A percentile compares a stretch with the other conserved stretches of the same genome.
These are phyloP conservation scores for Cryphonectria naterciae DNA, from an alignment of 2,329 filamentous ascomycete genomes.

Conservation along the genomic window DNA sequence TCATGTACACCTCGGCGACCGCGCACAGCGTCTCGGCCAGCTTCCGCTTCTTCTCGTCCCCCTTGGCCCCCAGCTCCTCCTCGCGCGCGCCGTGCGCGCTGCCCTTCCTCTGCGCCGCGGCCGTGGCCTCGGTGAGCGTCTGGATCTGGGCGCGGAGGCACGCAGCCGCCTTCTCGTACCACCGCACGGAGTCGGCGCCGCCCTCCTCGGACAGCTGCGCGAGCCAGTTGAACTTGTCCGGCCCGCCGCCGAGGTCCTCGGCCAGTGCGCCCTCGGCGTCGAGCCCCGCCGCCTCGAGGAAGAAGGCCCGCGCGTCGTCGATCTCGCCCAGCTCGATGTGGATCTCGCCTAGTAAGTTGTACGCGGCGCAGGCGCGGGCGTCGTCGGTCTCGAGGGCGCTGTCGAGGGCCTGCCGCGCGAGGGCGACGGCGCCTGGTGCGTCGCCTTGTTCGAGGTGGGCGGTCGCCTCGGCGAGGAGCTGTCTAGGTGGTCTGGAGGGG, in stretches of 20 bases:
- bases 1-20: conserved; percentile 98
- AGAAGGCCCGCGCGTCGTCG: conserved; percentile 72
- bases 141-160: conserved; percentile 75
- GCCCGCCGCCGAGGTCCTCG: conserved; percentile 76
- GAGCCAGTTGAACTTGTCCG: conserved; percentile 93
- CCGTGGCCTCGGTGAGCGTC: conserved; percentile 53
- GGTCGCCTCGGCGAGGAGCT: conserved; percentile 39
- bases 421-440: conserved; percentile 34
- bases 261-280: conserved; percentile 75
- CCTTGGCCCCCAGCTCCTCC: conserved; percentile 64
- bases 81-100: conserved; percentile 39
- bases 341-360: conserved; percentile 81
- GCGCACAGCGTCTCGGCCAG: conserved; percentile 91
- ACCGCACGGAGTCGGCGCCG: conserved; percentile 65
- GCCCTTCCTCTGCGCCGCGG: conserved; percentile 42
- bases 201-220: conserved; percentile 83
- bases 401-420: conserved; percentile 49
- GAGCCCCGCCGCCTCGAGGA: conserved; percentile 72
- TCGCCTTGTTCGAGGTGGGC: conserved; percentile 42
- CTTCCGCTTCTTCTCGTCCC: conserved; percentile 75
- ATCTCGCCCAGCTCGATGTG: conserved; percentile 81
- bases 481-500: conserved; percentile 29
- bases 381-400: conserved; percentile 51
- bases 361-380: conserved; percentile 57
- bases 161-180: conserved; percentile 72